Percentiles rank a stretch among this genome's conserved stretches.
Evolutionary conservation across 2,329 filamentous ascomycete species (phyloP).

Genomic region (Fusarium anthophilum): DNA sequence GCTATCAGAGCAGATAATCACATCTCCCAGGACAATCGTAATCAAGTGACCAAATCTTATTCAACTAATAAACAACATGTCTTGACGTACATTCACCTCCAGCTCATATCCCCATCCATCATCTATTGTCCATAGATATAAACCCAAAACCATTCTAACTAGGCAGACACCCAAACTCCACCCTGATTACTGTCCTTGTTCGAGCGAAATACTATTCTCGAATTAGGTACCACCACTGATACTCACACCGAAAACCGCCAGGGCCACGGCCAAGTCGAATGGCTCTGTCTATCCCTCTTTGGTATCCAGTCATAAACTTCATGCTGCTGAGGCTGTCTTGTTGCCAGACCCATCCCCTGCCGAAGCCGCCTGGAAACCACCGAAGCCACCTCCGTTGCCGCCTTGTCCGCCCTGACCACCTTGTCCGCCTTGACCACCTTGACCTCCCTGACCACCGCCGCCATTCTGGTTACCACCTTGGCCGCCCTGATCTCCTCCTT

Average conservation of each 20-base stretch:
- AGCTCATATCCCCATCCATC: conserved; percentile 6
- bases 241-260: conserved; percentile 59
- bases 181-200: conserved; percentile 54
- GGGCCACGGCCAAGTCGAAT: conserved; percentile 60
- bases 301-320: conserved; percentile 26
- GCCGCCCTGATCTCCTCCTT: conserved; percentile 19
- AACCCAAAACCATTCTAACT: conserved; percentile 27
- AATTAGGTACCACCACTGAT: conserved; percentile 61
- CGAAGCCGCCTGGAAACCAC: conserved; percentile 31
- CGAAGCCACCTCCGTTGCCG: conserved; percentile 16
- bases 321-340: conserved; percentile 19
- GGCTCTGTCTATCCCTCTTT: conserved; percentile 41
- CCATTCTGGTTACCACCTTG: conserved; percentile 7
- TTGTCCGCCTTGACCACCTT: background rate
- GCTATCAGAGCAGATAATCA: background rate
- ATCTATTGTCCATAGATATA: conserved; percentile 12
- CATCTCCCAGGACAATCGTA: background rate
- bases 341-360: conserved; percentile 18
- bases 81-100: conserved; percentile 17
- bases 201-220: conserved; percentile 48
- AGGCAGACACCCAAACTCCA: conserved; percentile 19
- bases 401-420: conserved; percentile 3
- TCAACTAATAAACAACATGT: conserved; percentile 25
- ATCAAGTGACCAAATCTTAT: conserved; percentile 19
- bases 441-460: background rate